A percentile compares a stretch with the other conserved stretches of the same genome.
phyloP scores from a whole-genome alignment of 1,284 basidiomycete species.

The Phellinidium pouzarii region DNA sequence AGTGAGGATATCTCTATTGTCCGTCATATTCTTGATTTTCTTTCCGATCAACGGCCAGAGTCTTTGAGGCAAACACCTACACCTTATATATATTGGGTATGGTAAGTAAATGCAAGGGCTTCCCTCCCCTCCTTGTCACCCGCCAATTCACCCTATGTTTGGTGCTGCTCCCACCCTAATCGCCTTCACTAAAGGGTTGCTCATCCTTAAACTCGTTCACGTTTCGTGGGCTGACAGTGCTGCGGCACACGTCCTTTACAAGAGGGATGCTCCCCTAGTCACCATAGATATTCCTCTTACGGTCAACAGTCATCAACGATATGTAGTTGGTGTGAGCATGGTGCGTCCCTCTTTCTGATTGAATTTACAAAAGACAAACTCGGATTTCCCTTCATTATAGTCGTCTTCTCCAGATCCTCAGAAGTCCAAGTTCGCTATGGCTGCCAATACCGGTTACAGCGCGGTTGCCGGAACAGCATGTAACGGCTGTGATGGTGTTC shows the following conservation, averaged over 20 bases:
- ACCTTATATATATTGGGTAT: no score
- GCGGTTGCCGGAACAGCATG: conserved; percentile 32
- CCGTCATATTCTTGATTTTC: no score
- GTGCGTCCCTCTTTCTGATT: conserved; percentile 15
- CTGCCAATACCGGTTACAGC: conserved; percentile 32
- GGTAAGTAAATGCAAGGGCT: no score
- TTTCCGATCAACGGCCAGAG: no score
- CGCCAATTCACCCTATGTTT: no score
- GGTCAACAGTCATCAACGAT: conserved; percentile 25
- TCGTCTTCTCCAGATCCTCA: conserved; percentile 27
- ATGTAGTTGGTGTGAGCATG: conserved; percentile 30
- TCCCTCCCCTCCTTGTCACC: no score
- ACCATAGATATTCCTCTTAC: conserved; percentile 27
- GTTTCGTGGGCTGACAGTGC: neutral
- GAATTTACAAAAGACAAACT: conserved; percentile 1
- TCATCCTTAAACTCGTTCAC: neutral
- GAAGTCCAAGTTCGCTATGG: conserved; percentile 34
- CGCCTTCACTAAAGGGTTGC: no score
- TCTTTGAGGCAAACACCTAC: no score
- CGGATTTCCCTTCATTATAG: conserved; percentile 20
- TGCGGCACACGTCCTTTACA: neutral
- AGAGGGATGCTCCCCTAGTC: conserved; percentile 9
- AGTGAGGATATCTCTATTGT: no score
- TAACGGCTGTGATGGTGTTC: conserved; percentile 26
- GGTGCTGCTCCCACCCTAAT: no score